These are phyloP conservation scores for Solanum lycopersicoides DNA, from an alignment of 257 asterid genomes.

Conservation along the genomic window DNA sequence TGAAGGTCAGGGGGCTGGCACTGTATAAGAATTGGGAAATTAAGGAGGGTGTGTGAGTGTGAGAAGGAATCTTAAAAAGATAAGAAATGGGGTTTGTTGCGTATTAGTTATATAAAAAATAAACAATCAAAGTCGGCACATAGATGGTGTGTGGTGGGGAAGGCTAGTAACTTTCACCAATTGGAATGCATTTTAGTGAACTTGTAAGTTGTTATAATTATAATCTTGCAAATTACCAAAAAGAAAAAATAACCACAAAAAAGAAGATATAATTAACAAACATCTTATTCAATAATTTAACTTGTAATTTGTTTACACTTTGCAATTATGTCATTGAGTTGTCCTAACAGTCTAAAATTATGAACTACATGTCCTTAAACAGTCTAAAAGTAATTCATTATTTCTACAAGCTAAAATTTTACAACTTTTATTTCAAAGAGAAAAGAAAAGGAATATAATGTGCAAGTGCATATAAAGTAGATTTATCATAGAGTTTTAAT, in stretches of 20 bases:
- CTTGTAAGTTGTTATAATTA: neutral
- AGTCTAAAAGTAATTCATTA: no score
- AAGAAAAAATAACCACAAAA: no score
- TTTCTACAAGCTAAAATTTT: no score
- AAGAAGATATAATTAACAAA: no score
- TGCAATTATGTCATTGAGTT: neutral
- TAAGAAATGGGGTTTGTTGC: neutral
- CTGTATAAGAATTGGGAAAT: neutral
- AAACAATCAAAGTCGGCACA: neutral
- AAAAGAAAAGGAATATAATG: no score
- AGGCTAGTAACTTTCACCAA: neutral
- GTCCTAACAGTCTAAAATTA: neutral
- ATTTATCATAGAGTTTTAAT: neutral
- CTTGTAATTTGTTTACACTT: no score
- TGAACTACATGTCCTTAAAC: no score
- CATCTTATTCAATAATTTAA: no score
- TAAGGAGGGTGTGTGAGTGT: neutral
- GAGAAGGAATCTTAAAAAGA: neutral
- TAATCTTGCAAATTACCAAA: neutral
- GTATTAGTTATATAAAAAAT: neutral
- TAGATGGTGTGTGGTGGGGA: constrained; percentile 2
- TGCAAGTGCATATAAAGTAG: neutral
- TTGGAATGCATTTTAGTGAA: neutral
- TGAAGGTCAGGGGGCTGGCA: neutral
- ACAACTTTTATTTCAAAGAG: no score